Conservation (phyloP, 352 stramenopile species). For the Pythium insidiosum region DNA sequence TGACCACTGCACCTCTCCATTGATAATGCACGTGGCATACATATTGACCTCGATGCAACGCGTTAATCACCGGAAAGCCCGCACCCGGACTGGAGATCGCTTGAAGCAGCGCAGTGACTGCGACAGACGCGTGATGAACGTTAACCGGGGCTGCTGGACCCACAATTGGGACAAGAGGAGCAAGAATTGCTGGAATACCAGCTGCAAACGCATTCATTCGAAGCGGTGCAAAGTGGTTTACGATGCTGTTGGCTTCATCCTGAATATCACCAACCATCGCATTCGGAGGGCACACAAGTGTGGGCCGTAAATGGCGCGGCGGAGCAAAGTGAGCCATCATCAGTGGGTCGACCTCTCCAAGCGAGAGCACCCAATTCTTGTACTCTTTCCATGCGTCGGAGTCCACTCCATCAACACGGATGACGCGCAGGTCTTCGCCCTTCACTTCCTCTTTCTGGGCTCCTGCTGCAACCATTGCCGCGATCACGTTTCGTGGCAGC, state of each 20-base stretch:
- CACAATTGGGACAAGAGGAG: constrained; percentile 1
- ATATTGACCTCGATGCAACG: constrained; percentile 3
- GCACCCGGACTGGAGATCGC: constrained; percentile 10
- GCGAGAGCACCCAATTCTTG: constrained; percentile 1
- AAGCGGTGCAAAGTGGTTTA: constrained; percentile 12
- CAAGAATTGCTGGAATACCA: constrained; percentile 9
- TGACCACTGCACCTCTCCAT: constrained; percentile 2
- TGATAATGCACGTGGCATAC: constrained; percentile 9
- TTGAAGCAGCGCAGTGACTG: constrained; percentile 9
- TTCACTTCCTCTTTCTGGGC: constrained; percentile 12
- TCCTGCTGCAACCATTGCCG: constrained; percentile 11
- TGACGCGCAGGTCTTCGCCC: constrained; percentile 9
- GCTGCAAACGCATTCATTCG: not conserved
- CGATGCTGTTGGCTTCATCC: constrained; percentile 14
- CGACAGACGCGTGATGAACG: constrained; percentile 8
- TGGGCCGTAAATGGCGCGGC: constrained; percentile 2
- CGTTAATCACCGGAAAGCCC: constrained; percentile 9
- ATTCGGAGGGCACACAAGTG: constrained; percentile 7
- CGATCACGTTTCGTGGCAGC: constrained; percentile 7
- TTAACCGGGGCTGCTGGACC: constrained; percentile 4
- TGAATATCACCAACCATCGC: constrained; percentile 5
- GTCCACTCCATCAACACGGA: constrained; percentile 8
- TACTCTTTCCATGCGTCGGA: constrained; percentile 7
- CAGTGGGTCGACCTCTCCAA: constrained; percentile 8
- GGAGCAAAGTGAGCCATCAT: constrained; percentile 8